These are phyloP conservation scores for Ascocoryne sarcoides DNA, from an alignment of 2,329 filamentous ascomycete genomes.

Conservation along the genomic window DNA sequence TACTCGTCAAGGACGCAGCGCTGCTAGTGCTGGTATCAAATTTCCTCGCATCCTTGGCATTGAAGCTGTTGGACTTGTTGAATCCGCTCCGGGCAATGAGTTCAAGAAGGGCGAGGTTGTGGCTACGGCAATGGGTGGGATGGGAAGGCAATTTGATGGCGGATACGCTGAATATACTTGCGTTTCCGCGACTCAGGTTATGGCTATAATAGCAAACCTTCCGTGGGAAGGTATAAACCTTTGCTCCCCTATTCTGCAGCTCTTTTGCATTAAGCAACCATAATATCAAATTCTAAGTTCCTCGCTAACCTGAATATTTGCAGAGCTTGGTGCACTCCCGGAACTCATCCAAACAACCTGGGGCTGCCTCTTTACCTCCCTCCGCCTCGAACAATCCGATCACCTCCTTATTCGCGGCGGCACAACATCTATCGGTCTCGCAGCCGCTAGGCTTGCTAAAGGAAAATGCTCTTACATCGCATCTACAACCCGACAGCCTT, in stretches of 20 bases:
- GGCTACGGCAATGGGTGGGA: constrained; percentile 40
- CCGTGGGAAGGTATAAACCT: constrained; percentile 27
- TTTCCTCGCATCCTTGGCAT: constrained; percentile 15
- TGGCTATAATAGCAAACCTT: constrained; percentile 30
- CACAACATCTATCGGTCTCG: constrained; percentile 39
- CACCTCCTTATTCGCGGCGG: constrained; percentile 39
- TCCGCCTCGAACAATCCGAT: constrained; percentile 34
- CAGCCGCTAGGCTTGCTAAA: constrained; percentile 37
- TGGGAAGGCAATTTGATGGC: constrained; percentile 38
- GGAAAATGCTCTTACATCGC: constrained; percentile 32
- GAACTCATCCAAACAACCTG: constrained; percentile 44
- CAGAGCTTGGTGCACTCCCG: constrained; percentile 35
- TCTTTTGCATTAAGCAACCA: too few species aligned
- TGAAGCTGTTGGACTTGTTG: constrained; percentile 12
- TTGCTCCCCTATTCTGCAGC: neutral
- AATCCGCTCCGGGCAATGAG: constrained; percentile 17
- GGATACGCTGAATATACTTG: constrained; percentile 41
- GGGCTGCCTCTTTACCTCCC: constrained; percentile 32
- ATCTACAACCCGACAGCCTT: constrained; percentile 32
- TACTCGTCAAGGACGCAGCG: constrained; percentile 14
- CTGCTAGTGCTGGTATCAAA: neutral
- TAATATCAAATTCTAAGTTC: too few species aligned
- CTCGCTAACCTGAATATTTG: neutral
- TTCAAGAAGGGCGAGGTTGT: constrained; percentile 35
- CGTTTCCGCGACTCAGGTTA: constrained; percentile 34